Percentiles rank a stretch among this genome's conserved stretches.
phyloP scores from a whole-genome alignment of 192 early-diverging fungal species.

The Podila clonocystis region DNA sequence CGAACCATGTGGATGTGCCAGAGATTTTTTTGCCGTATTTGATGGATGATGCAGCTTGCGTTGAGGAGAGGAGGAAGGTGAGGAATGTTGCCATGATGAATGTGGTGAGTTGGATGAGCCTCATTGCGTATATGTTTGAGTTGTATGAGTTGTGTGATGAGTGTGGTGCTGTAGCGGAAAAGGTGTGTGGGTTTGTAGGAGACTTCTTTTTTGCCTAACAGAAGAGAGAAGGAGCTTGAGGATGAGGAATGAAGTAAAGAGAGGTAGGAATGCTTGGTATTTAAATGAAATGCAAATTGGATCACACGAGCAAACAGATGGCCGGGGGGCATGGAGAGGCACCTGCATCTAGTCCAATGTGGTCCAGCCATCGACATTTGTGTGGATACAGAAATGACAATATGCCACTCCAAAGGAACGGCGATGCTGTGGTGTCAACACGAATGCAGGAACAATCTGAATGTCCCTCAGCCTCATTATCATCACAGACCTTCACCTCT shows the following conservation, averaged over 20 bases:
- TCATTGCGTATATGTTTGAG: slow-evolving; percentile 9
- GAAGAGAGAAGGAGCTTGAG: neutral
- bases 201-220: neutral
- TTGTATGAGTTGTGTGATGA: neutral
- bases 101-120: slow-evolving; percentile 12
- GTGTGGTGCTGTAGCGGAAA: neutral
- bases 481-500: too few relatives aligned
- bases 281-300: too few relatives aligned
- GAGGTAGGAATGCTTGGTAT: neutral
- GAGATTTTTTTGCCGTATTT: slow-evolving; percentile 6
- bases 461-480: too few relatives aligned
- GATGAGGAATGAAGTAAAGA: neutral
- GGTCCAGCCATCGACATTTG: too few relatives aligned
- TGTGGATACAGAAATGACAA: too few relatives aligned
- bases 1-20: slow-evolving; percentile 42
- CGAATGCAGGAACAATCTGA: too few relatives aligned
- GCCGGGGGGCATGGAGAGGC: too few relatives aligned
- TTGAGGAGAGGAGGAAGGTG: slow-evolving; percentile 10
- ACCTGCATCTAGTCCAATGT: too few relatives aligned
- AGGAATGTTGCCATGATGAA: slow-evolving; percentile 9
- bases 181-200: neutral
- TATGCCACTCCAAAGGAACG: too few relatives aligned
- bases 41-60: slow-evolving; percentile 7
- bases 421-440: too few relatives aligned
- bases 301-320: too few relatives aligned